These are phyloP conservation scores for Biscutella auriculata DNA, from an alignment of 441 rosid genomes.

Conservation along the genomic window DNA sequence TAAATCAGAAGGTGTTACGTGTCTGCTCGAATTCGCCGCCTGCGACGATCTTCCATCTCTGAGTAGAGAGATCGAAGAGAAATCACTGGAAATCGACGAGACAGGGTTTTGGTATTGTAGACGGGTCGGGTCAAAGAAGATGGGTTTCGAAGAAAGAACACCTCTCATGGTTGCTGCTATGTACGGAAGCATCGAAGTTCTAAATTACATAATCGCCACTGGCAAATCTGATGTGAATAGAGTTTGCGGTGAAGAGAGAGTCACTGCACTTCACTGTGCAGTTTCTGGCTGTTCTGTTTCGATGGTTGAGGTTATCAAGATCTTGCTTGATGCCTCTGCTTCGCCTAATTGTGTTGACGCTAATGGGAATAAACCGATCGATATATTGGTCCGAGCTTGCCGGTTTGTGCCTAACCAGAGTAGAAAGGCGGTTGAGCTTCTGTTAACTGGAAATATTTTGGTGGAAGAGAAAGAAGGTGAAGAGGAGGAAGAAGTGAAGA, in stretches of 20 bases:
- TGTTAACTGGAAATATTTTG: slow-evolving; percentile 44
- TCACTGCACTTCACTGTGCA: slow-evolving; percentile 81
- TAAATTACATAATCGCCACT: slow-evolving; percentile 43
- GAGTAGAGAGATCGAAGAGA: slow-evolving; percentile 39
- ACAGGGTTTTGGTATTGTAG: slow-evolving; percentile 67
- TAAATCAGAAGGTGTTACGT: slow-evolving; percentile 28
- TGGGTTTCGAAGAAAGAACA: slow-evolving; percentile 74
- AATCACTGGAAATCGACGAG: slow-evolving; percentile 37
- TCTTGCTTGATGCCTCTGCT: slow-evolving; percentile 55
- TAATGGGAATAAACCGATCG: slow-evolving; percentile 52
- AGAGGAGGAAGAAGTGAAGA: slow-evolving; percentile 34
- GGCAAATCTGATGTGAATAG: slow-evolving; percentile 45
- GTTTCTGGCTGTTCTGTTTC: slow-evolving; percentile 58
- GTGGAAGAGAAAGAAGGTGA: too few species aligned
- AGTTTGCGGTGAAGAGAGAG: slow-evolving; percentile 56
- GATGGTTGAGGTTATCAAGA: slow-evolving; percentile 42
- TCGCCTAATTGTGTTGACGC: slow-evolving; percentile 39
- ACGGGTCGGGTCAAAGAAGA: slow-evolving; percentile 59
- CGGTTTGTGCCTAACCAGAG: slow-evolving; percentile 32
- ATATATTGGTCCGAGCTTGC: slow-evolving; percentile 29
- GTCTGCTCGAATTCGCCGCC: slow-evolving; percentile 74
- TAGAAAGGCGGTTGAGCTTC: slow-evolving; percentile 37
- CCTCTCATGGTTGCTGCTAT: slow-evolving; percentile 74
- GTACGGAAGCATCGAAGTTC: slow-evolving; percentile 57
- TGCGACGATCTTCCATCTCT: slow-evolving; percentile 51